phyloP scores from a whole-genome alignment of 2,329 filamentous ascomycete genomes.

The Hortaea sp. region DNA sequence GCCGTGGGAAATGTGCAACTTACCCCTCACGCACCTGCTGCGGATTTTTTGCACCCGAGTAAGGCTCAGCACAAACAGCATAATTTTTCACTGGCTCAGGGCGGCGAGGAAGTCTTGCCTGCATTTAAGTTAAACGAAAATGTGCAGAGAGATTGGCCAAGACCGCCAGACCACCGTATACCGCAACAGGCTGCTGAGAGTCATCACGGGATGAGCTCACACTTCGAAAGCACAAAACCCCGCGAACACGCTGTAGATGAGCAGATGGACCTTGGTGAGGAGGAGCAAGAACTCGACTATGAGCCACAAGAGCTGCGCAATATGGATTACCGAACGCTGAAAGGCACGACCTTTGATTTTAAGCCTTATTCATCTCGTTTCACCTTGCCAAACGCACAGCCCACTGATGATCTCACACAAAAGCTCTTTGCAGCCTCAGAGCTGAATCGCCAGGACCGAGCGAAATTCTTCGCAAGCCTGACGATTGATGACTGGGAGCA shows the following conservation, averaged over 20 bases:
- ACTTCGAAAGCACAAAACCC: no score
- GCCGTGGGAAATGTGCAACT: no score
- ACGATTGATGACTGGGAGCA: conserved; percentile 50
- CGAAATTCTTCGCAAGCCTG: conserved; percentile 42
- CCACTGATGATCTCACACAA: conserved; percentile 10
- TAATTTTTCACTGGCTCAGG: no score
- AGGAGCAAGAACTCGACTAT: conserved; percentile 16
- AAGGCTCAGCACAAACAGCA: no score
- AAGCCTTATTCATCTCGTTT: conserved; percentile 9
- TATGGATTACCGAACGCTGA: conserved; percentile 20
- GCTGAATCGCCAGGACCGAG: conserved; percentile 27
- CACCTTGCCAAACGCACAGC: neutral
- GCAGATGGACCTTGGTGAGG: neutral
- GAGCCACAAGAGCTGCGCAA: conserved; percentile 12
- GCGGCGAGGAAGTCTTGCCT: no score
- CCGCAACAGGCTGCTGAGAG: no score
- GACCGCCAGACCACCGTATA: no score
- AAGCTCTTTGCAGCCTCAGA: conserved; percentile 11
- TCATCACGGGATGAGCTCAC: no score
- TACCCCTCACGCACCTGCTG: no score
- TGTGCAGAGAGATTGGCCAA: no score
- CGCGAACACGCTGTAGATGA: neutral
- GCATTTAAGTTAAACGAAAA: no score
- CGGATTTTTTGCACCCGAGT: no score
- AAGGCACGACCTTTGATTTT: conserved; percentile 18